These are phyloP conservation scores for Trifolium repens DNA, from an alignment of 306 rosid genomes.

Conservation along the genomic window DNA sequence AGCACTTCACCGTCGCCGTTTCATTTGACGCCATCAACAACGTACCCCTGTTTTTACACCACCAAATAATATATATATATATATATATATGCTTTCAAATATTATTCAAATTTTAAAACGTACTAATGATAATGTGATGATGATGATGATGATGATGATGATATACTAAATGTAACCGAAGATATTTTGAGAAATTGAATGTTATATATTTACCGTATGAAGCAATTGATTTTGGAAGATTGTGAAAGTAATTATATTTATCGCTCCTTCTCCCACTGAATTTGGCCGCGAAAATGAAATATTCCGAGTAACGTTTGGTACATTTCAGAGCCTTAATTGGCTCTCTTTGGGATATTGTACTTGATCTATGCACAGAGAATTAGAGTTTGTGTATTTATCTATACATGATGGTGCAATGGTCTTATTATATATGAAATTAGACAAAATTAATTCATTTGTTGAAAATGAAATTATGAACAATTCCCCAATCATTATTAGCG, in stretches of 20 bases:
- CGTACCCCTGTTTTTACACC: neutral
- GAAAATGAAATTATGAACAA: neutral
- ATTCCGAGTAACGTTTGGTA: conserved; percentile 30
- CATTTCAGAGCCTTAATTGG: conserved; percentile 57
- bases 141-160: too few relatives aligned
- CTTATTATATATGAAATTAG: too few relatives aligned
- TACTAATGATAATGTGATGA: neutral
- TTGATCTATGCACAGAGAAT: too few relatives aligned
- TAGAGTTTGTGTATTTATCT: too few relatives aligned
- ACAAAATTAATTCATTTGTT: neutral
- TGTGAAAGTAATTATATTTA: conserved; percentile 34
- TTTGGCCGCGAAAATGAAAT: conserved; percentile 46
- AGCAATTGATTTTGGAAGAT: neutral
- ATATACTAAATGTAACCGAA: neutral
- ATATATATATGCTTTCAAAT: neutral
- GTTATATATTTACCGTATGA: neutral
- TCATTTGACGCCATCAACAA: conserved; percentile 25
- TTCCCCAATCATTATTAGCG: conserved; percentile 35
- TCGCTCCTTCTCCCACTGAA: conserved; percentile 71
- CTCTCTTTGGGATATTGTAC: neutral
- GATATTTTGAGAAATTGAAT: neutral
- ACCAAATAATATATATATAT: neutral
- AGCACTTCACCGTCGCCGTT: conserved; percentile 49
- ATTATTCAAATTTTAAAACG: neutral
- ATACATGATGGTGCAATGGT: too few relatives aligned